Percentiles rank a stretch among this genome's conserved stretches.
phyloP scores from a whole-genome alignment of 73 alveolate species.

The Symbiodinium pilosum region DNA sequence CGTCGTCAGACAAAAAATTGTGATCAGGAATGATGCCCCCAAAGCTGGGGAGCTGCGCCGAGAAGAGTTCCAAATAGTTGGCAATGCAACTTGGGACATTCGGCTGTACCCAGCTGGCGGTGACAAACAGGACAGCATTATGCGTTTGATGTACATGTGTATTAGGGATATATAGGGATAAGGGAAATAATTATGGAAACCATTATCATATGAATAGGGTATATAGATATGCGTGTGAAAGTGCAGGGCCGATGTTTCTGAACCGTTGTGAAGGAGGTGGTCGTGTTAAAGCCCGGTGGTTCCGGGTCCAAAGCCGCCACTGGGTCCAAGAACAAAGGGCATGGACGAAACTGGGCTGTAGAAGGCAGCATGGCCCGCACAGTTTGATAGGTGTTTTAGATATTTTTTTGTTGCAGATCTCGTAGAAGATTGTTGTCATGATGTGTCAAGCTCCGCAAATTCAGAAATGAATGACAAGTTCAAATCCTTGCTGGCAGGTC shows the following conservation, averaged over 20 bases:
- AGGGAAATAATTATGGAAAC: too few species aligned
- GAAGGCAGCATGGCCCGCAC: constrained; percentile 5
- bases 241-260: too few species aligned
- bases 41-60: constrained; percentile 34
- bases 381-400: too few species aligned
- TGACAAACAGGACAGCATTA: constrained; percentile 11
- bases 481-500: too few species aligned
- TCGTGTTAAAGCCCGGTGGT: constrained; percentile 72
- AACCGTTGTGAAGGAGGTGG: constrained; percentile 50
- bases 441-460: too few species aligned
- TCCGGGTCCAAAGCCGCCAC: constrained; percentile 55
- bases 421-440: too few species aligned
- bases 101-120: constrained; percentile 78
- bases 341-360: constrained; percentile 90
- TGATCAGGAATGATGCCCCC: constrained; percentile 58
- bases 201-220: too few species aligned
- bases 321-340: constrained; percentile 66
- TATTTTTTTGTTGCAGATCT: too few species aligned
- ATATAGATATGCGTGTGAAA: too few species aligned
- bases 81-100: constrained; percentile 58
- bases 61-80: constrained; percentile 91
- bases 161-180: too few species aligned
- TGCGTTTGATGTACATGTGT: too few species aligned
- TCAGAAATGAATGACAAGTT: too few species aligned
- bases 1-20: constrained; percentile 18